Evolutionary conservation across 169 alveolate genomes (phyloP), one percentile per base, ranked within the genome.

Genomic region (Amoebophrya sp.): DNA sequence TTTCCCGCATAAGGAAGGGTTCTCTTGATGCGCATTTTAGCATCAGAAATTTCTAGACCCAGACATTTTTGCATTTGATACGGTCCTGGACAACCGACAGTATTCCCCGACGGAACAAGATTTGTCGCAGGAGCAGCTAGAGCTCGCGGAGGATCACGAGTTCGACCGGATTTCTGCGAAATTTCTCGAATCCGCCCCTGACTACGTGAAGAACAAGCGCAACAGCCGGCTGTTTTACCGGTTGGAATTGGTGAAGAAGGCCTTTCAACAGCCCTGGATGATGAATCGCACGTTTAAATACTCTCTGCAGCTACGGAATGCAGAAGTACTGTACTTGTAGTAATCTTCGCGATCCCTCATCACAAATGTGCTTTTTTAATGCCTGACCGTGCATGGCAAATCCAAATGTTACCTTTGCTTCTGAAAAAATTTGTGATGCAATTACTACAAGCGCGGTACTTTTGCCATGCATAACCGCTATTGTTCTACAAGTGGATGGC

Each of bases 401-500:
- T n/a, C n/a, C n/a, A n/a, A n/a, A n/a, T n/a, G n/a, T n/a, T n/a
- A n/a, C n/a, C n/a, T n/a, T n/a, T n/a, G n/a, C n/a, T n/a, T n/a
- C n/a, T n/a, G n/a, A n/a, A n/a, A n/a, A n/a, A n/a, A n/a, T n/a
- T n/a, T n/a, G n/a, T n/a, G n/a, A n/a, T n/a, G n/a, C n/a, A n/a
- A n/a, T n/a, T n/a, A n/a, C n/a, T n/a, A n/a, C n/a, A n/a, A n/a
- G n/a, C n/a, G n/a, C n/a, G n/a, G n/a, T n/a, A n/a, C n/a, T n/a
- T n/a, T n/a, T n/a, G n/a, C n/a, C n/a, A n/a, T n/a, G n/a, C n/a
- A n/a, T n/a, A n/a, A n/a, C n/a, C n/a, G n/a, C n/a, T n/a, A n/a
- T n/a, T 66, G 38, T 66, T 66, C 83, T 66, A 66, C 83, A 66
- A 66, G 35, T 66, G 83, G 83, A 66, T 66, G 83, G 83, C 83